These are phyloP conservation scores for Mortierella polycephala DNA, from an alignment of 371 early-diverging fungal species.

Conservation along the genomic window DNA sequence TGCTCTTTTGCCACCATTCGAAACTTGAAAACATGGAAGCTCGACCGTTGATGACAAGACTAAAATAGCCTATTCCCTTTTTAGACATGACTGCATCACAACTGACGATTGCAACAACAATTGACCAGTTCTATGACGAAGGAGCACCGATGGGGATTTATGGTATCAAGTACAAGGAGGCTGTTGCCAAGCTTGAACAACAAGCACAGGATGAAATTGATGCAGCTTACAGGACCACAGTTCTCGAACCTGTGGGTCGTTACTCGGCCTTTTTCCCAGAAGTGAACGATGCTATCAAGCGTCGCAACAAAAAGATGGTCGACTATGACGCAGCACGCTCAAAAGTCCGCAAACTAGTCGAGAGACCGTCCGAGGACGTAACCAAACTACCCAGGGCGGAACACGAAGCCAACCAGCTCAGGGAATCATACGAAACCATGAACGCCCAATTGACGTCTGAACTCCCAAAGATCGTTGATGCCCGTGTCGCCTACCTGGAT, in stretches of 20 bases:
- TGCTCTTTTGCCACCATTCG: neutral
- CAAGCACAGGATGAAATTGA: slow-evolving; percentile 83
- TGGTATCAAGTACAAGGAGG: slow-evolving; percentile 77
- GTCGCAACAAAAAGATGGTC: slow-evolving; percentile 85
- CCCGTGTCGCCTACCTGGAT: slow-evolving; percentile 18
- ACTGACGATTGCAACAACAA: slow-evolving; percentile 79
- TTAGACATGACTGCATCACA: slow-evolving; percentile 88
- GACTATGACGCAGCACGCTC: slow-evolving; percentile 88
- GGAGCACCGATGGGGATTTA: slow-evolving; percentile 60
- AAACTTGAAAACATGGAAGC: neutral
- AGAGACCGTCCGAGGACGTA: slow-evolving; percentile 84
- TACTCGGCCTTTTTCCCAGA: slow-evolving; percentile 91
- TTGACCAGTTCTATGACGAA: slow-evolving; percentile 75
- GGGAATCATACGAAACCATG: slow-evolving; percentile 83
- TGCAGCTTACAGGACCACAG: slow-evolving; percentile 81
- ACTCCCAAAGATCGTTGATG: slow-evolving; percentile 86
- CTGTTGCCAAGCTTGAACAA: slow-evolving; percentile 83
- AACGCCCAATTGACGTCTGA: slow-evolving; percentile 86
- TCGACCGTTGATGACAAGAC: neutral
- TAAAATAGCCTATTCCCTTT: neutral
- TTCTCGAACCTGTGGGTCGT: slow-evolving; percentile 89
- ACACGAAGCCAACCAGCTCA: slow-evolving; percentile 78
- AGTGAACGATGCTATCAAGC: slow-evolving; percentile 90
- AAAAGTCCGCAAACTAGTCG: slow-evolving; percentile 82
- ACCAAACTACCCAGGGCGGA: slow-evolving; percentile 75